Base-by-base conservation (phyloP, 2,329 filamentous ascomycete species). In the Colletotrichum tofieldiae region DNA sequence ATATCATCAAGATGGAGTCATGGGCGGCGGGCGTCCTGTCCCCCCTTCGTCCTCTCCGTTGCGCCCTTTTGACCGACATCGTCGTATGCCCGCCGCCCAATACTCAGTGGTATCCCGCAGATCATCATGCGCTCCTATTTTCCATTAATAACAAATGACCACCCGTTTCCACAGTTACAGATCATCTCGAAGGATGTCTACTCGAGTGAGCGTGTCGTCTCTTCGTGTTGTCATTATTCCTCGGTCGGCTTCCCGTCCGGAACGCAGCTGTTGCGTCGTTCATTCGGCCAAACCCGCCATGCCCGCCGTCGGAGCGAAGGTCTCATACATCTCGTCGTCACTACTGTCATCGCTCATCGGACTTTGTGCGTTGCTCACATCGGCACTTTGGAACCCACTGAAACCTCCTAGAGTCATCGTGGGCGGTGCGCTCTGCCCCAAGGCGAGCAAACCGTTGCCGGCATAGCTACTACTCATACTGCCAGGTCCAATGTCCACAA, bases 281-380 rank as follows among this genome's bases (percentile, higher is more conserved):
- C 51, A 71, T 60, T 78, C 77, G 55, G 75, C 76, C 76, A 78
- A 77, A 8, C 76, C 77, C 9, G 79, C 79, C 76, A 82, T 78
- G 4, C 81, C 81, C 9, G 79, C 76, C 65, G 77, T 81, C 3
- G 80, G 80, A 6, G 79, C 81, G 71, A 82, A 83, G 18, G 79
- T 82, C 8, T 88, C 87, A 73, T 89, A 89, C 81, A 89, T 87
- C 14, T 86, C 86, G 56, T 91, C 89, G 63, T 90, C 89, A 67
- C 86, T 89, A 74, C 85, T 89, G 56, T 87, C 87, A 26, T 83
- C 84, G 45, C 83, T 85, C 41, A 82, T 80, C 11, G 88, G 88
- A 67, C 88, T 90, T 67, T 89, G 86, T 47, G 84, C 83, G 4
- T 83, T 84, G 76, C 86, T 89, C 29, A 83, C 83, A 69, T 89